Conservation (phyloP, 2,329 filamentous ascomycete species). For the Colletotrichum trifolii region DNA sequence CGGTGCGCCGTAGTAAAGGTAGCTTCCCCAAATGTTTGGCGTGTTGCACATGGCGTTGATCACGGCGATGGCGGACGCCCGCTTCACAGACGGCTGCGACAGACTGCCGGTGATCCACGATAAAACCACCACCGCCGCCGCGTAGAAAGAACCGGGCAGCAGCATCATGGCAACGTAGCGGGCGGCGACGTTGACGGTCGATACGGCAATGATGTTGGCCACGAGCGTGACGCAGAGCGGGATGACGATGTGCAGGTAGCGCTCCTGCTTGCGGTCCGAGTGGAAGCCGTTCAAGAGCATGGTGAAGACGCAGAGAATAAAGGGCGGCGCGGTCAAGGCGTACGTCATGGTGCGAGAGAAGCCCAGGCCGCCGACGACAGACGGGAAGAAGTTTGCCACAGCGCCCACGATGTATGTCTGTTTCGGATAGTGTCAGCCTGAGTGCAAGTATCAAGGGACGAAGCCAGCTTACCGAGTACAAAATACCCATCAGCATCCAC, state of each 20-base stretch:
- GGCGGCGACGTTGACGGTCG: conserved; percentile 68
- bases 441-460: not conserved
- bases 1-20: conserved; percentile 42
- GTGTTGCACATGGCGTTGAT: conserved; percentile 45
- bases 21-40: conserved; percentile 44
- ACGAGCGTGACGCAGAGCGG: conserved; percentile 71
- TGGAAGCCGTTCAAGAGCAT: conserved; percentile 62
- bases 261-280: conserved; percentile 76
- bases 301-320: conserved; percentile 59
- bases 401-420: conserved; percentile 45
- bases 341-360: conserved; percentile 40
- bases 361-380: conserved; percentile 40
- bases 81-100: conserved; percentile 41
- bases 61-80: conserved; percentile 43
- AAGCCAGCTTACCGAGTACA: conserved; percentile 40
- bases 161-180: conserved; percentile 66
- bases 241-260: conserved; percentile 74
- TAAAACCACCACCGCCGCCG: conserved; percentile 41
- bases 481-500: conserved; percentile 49
- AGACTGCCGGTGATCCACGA: conserved; percentile 44
- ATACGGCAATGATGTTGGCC: conserved; percentile 75
- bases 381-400: conserved; percentile 43
- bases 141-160: conserved; percentile 50
- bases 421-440: no score
- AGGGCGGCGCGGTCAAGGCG: conserved; percentile 47